Percentiles rank a stretch among this genome's conserved stretches.
These are phyloP conservation scores for Zygotorulaspora mrakii DNA, from an alignment of 1,139 yeast genomes.

Conservation along the genomic window DNA sequence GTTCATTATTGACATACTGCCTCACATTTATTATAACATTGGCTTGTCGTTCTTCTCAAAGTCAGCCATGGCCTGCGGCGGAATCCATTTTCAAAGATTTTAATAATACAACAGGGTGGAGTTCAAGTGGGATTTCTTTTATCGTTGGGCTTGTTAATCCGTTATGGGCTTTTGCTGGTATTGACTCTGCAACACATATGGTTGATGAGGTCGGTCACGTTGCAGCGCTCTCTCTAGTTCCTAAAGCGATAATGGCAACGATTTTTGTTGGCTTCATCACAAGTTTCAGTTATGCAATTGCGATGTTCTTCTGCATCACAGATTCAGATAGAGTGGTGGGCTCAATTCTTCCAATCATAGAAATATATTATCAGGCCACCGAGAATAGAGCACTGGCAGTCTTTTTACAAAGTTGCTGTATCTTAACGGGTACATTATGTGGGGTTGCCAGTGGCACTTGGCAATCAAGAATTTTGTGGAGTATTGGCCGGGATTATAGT, in stretches of 20 bases:
- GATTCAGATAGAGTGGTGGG: conserved; percentile 45
- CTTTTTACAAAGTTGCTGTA: conserved; percentile 42
- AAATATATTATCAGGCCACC: conserved; percentile 57
- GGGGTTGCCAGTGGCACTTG: conserved; percentile 50
- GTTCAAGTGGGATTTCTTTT: conserved; percentile 50
- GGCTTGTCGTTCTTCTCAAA: conserved; percentile 45
- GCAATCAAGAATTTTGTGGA: conserved; percentile 53
- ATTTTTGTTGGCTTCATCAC: conserved; percentile 57
- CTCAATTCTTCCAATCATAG: conserved; percentile 53
- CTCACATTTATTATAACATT: conserved; percentile 49
- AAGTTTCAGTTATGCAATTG: conserved; percentile 42
- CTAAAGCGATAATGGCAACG: conserved; percentile 53
- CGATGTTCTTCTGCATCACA: conserved; percentile 55
- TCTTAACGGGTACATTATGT: conserved; percentile 46
- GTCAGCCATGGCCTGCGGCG: conserved; percentile 41
- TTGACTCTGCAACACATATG: conserved; percentile 60
- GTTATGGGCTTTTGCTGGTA: conserved; percentile 57
- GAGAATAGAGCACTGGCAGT: conserved; percentile 52
- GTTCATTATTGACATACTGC: conserved; percentile 47
- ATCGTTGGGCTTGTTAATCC: conserved; percentile 60
- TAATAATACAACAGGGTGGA: conserved; percentile 56
- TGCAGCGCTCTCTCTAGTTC: conserved; percentile 48
- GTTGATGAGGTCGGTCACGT: conserved; percentile 51
- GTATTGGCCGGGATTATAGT: conserved; percentile 46
- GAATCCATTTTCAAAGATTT: conserved; percentile 49